Base-by-base conservation (phyloP, 2,329 filamentous ascomycete species). In the Ophiostoma ulmi region DNA sequence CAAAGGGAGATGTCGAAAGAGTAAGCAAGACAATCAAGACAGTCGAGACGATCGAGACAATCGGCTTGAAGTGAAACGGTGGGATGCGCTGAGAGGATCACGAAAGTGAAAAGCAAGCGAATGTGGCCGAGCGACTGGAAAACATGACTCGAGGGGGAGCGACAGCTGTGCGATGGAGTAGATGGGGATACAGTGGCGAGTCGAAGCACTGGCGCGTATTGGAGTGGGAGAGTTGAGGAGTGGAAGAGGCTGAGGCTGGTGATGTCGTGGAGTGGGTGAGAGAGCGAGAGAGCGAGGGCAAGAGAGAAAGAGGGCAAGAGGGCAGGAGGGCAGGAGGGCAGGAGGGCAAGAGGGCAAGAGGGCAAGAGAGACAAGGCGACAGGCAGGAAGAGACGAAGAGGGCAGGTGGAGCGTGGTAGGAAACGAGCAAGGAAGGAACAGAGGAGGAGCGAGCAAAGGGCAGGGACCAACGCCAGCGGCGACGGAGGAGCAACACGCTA, bases 11-110 rank as follows among this genome's bases (percentile, higher is more conserved):
- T 36, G 63, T 39, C 63, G 63, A 26, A 20, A 67, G 65, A 31
- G 17, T 1, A 77, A 76, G 74, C 73, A 75, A 73, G 74, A 69
- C 31, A n/a, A 13, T 22, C 17, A n/a, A 67, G 38, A 31, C 31
- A 31, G 17, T 4, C 13, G 22, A 67, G n/a, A 31, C 4, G 6
- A 13, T 4, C 13, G 22, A 67, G n/a, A 22, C 11, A n/a, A 64
- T 64, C 61, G 26, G 35, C 55, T 31, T 10, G 3, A 22, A 10
- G 31, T 36, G 31, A 39, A 36, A 20, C 8, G 48, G 48, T n/a
- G 48, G 20, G 48, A 55, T 55, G 35, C 35, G 61, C 61, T 20
- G 8, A 20, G 35, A 39, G 17, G 35, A 65, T 65, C 41, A 68
- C 35, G 8, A 55, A 17, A 35, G 66, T n/a, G 44, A 68, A 68